These are phyloP conservation scores for Penicillium polonicum DNA, from an alignment of 2,329 filamentous ascomycete species.

Conservation along the genomic window DNA sequence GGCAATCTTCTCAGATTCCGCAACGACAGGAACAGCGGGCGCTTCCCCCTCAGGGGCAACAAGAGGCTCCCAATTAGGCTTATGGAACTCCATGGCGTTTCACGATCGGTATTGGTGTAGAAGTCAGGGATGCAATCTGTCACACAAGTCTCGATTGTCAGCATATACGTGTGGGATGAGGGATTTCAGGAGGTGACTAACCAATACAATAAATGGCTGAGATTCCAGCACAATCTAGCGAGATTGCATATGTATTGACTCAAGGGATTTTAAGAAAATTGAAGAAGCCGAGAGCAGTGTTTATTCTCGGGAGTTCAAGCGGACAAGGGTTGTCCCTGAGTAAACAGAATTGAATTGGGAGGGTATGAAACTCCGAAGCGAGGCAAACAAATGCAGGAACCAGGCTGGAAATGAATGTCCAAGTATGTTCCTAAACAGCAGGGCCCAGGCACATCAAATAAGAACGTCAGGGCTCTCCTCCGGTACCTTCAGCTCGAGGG, in stretches of 20 bases:
- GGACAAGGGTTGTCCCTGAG: conserved; percentile 12
- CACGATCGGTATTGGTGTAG: conserved; percentile 2
- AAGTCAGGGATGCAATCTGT: conserved; percentile 19
- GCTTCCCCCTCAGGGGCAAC: conserved; percentile 16
- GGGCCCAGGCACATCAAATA: conserved; percentile 7
- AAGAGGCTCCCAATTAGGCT: conserved; percentile 22
- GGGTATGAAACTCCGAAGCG: background rate
- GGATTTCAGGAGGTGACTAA: conserved; percentile 7
- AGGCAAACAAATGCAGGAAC: conserved; percentile 5
- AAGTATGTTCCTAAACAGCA: background rate
- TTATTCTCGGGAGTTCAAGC: conserved; percentile 9
- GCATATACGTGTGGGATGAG: conserved; percentile 10
- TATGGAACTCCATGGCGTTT: conserved; percentile 30
- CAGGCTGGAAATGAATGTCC: conserved; percentile 8
- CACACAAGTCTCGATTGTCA: conserved; percentile 10
- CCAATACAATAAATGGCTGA: conserved; percentile 15
- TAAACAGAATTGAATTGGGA: conserved; percentile 5
- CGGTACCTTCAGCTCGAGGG: conserved; percentile 18
- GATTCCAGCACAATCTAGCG: conserved; percentile 9
- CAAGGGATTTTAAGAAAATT: conserved; percentile 2
- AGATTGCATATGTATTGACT: conserved; percentile 8
- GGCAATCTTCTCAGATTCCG: conserved; percentile 22
- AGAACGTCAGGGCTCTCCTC: conserved; percentile 3
- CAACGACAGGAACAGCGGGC: conserved; percentile 17
- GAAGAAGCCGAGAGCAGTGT: conserved; percentile 6